Evolutionary conservation across 768 basidiomycete genomes (phyloP).

Genomic region (Phaeolepiota aurea): DNA sequence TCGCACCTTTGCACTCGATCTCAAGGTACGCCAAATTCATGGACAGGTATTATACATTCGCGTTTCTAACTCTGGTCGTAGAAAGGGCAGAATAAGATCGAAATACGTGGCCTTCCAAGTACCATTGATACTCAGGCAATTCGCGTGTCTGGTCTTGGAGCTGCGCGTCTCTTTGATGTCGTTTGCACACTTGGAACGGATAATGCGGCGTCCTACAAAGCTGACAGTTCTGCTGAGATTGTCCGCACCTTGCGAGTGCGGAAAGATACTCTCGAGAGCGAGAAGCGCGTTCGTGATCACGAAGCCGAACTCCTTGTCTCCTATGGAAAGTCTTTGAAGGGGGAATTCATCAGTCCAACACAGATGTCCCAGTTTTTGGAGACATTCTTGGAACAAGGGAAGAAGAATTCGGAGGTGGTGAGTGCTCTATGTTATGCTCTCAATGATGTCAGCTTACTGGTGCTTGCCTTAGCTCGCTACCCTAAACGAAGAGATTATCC

Average conservation of each 20-base stretch:
- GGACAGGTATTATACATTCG: too few species aligned
- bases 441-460: neutral
- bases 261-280: conserved; percentile 24
- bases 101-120: conserved; percentile 40
- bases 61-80: too few species aligned
- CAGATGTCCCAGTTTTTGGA: conserved; percentile 33
- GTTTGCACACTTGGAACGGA: conserved; percentile 31
- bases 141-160: conserved; percentile 42
- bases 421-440: conserved; percentile 3
- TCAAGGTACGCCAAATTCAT: conserved; percentile 38
- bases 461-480: conserved; percentile 16
- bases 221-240: conserved; percentile 19
- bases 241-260: conserved; percentile 27
- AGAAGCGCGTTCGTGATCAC: conserved; percentile 28
- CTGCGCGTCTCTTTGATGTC: conserved; percentile 46
- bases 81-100: conserved; percentile 46
- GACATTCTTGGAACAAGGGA: conserved; percentile 28
- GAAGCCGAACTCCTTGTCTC: conserved; percentile 32
- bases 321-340: conserved; percentile 35
- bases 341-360: conserved; percentile 28
- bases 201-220: conserved; percentile 9
- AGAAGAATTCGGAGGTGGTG: conserved; percentile 23
- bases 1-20: conserved; percentile 36
- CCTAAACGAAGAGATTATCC: conserved; percentile 31
- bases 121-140: conserved; percentile 43